These are phyloP conservation scores for Ustilago tritici DNA, from an alignment of 1,284 basidiomycete genomes.

Conservation along the genomic window DNA sequence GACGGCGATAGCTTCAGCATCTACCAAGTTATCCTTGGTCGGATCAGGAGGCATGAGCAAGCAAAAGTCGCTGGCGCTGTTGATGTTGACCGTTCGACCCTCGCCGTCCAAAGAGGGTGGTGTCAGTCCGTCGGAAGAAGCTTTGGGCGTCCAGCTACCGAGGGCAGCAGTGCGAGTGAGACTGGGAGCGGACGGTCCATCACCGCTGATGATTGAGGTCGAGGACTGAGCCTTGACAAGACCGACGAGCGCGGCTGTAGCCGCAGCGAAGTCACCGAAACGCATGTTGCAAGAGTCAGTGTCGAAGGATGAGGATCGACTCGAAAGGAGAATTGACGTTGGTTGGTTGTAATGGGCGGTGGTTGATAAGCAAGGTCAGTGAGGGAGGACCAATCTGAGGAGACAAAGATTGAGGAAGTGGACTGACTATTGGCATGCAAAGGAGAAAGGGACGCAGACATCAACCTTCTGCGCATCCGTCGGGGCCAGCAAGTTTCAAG, in stretches of 20 bases:
- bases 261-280: conserved; percentile 18
- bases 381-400: background rate
- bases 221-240: conserved; percentile 34
- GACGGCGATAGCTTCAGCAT: conserved; percentile 63
- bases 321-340: background rate
- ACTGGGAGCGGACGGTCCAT: conserved; percentile 43
- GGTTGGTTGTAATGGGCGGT: background rate
- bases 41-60: conserved; percentile 65
- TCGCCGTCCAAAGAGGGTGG: conserved; percentile 31
- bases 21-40: conserved; percentile 60
- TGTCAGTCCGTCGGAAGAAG: conserved; percentile 28
- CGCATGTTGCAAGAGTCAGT: conserved; percentile 22
- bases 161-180: conserved; percentile 34
- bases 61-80: conserved; percentile 60
- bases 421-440: background rate
- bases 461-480: conserved; percentile 1
- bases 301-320: background rate
- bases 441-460: background rate
- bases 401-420: background rate
- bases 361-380: background rate
- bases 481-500: background rate
- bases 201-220: conserved; percentile 29
- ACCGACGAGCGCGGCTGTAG: conserved; percentile 19
- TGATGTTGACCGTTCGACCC: conserved; percentile 51
- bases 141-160: conserved; percentile 46